Percentiles rank a stretch among this genome's conserved stretches.
Evolutionary conservation across 805 yeast species (phyloP).

Genomic region (Candida lessepsii): DNA sequence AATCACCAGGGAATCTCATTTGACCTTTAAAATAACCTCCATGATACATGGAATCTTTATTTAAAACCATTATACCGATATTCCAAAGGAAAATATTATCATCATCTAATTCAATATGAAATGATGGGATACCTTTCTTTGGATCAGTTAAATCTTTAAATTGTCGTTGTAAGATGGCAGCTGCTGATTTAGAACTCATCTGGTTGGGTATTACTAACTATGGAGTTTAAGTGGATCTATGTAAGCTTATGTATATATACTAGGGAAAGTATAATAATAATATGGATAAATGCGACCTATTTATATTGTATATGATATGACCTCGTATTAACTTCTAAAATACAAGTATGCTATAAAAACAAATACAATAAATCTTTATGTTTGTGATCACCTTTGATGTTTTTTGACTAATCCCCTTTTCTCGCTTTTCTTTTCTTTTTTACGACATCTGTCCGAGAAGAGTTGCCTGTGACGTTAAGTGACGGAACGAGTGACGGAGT

Average conservation of each 20-base stretch:
- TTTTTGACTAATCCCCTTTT: conserved; percentile 8
- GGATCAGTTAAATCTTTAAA: conserved; percentile 92
- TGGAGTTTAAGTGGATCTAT: background rate
- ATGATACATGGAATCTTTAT: conserved; percentile 84
- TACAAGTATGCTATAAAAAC: conserved; percentile 1
- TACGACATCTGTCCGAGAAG: background rate
- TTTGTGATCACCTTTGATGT: conserved; percentile 7
- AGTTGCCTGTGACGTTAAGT: too few relatives aligned
- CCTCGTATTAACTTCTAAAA: background rate
- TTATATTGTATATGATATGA: background rate
- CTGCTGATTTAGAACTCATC: conserved; percentile 60
- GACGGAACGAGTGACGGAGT: too few relatives aligned
- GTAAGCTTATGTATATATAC: too few relatives aligned
- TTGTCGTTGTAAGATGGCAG: conserved; percentile 88
- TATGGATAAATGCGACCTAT: too few relatives aligned
- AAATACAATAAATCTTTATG: conserved; percentile 1
- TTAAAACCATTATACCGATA: conserved; percentile 88
- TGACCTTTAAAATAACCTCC: conserved; percentile 95
- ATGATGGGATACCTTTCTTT: conserved; percentile 59
- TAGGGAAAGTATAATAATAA: too few relatives aligned
- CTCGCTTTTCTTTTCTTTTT: conserved; percentile 2
- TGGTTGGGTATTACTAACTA: background rate
- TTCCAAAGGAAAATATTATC: conserved; percentile 69
- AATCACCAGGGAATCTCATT: conserved; percentile 88
- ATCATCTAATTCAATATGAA: conserved; percentile 64